phyloP scores from a whole-genome alignment of 108 stramenopile genomes.

The Skeletonema costatum region DNA sequence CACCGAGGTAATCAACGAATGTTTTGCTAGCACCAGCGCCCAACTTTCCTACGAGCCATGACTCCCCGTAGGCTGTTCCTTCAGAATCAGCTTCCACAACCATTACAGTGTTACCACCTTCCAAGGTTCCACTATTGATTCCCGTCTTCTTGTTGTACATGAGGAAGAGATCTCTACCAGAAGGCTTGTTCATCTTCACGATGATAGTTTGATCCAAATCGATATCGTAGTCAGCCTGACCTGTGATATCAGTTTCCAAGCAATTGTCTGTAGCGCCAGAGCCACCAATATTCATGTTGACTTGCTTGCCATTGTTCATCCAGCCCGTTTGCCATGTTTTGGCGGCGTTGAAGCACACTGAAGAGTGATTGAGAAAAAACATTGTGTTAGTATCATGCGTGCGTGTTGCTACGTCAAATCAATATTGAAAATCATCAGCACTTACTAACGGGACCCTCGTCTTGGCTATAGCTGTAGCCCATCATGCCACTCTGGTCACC shows the following conservation, averaged over 20 bases:
- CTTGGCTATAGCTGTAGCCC: background rate
- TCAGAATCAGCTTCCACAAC: background rate
- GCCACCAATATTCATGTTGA: background rate
- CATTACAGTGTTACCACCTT: conserved; percentile 29
- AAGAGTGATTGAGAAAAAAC: background rate
- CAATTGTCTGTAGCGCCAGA: background rate
- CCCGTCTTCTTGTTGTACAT: conserved; percentile 26
- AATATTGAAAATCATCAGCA: background rate
- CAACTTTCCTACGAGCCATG: conserved; percentile 19
- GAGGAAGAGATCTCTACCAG: conserved; percentile 14
- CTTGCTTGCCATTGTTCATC: background rate
- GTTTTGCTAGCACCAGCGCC: background rate
- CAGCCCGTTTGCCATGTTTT: conserved; percentile 8
- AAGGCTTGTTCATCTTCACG: background rate
- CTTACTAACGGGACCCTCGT: background rate
- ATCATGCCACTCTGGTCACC: conserved; percentile 9
- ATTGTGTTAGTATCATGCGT: background rate
- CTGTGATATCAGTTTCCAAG: background rate
- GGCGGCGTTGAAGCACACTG: conserved; percentile 7
- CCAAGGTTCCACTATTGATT: conserved; percentile 31
- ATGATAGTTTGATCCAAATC: background rate
- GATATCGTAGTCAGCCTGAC: background rate
- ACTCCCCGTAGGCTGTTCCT: conserved; percentile 3
- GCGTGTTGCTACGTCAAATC: background rate
- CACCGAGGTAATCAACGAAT: background rate